These are phyloP conservation scores for Wickerhamomyces sydowiorum DNA, from an alignment of 805 yeast species.

Conservation along the genomic window DNA sequence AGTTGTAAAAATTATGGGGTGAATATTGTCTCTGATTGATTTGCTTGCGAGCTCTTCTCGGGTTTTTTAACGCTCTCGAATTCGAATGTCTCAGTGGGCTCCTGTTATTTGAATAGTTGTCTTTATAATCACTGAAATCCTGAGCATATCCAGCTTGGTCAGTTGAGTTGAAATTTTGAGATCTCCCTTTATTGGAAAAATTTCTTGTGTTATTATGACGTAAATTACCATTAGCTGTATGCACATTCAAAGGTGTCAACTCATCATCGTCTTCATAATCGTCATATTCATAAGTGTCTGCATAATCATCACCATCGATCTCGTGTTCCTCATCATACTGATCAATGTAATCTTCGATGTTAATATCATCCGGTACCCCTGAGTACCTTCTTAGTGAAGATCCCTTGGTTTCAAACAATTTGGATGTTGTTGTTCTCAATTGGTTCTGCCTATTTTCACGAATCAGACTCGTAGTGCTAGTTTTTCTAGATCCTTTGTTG, in stretches of 20 bases:
- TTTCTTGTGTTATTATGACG: slow-evolving; percentile 13
- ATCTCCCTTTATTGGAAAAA: slow-evolving; percentile 25
- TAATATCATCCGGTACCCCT: slow-evolving; percentile 58
- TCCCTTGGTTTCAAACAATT: slow-evolving; percentile 67
- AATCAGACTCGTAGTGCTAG: slow-evolving; percentile 9
- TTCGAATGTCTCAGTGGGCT: slow-evolving; percentile 8
- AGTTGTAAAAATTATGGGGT: slow-evolving; percentile 41
- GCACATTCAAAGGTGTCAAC: slow-evolving; percentile 20
- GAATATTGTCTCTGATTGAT: slow-evolving; percentile 29
- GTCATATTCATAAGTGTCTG: slow-evolving; percentile 20
- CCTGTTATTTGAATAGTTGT: slow-evolving; percentile 3
- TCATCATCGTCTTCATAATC: slow-evolving; percentile 22
- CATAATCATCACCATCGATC: slow-evolving; percentile 25
- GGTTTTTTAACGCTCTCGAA: slow-evolving; percentile 16
- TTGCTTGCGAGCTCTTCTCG: slow-evolving; percentile 8
- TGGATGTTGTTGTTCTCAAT: slow-evolving; percentile 64
- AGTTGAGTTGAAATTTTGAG: slow-evolving; percentile 12
- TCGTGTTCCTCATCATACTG: slow-evolving; percentile 35
- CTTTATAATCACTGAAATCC: slow-evolving; percentile 6
- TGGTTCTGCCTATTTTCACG: slow-evolving; percentile 20
- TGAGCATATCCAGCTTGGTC: slow-evolving; percentile 10
- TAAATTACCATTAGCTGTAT: slow-evolving; percentile 16
- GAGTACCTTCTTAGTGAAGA: slow-evolving; percentile 69
- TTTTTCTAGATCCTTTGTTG: slow-evolving; percentile 8
- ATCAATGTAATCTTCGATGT: slow-evolving; percentile 37